Percentiles rank a stretch among this genome's conserved stretches.
Evolutionary conservation across 1,284 basidiomycete genomes (phyloP).

Genomic region (Boletus subluridellus): DNA sequence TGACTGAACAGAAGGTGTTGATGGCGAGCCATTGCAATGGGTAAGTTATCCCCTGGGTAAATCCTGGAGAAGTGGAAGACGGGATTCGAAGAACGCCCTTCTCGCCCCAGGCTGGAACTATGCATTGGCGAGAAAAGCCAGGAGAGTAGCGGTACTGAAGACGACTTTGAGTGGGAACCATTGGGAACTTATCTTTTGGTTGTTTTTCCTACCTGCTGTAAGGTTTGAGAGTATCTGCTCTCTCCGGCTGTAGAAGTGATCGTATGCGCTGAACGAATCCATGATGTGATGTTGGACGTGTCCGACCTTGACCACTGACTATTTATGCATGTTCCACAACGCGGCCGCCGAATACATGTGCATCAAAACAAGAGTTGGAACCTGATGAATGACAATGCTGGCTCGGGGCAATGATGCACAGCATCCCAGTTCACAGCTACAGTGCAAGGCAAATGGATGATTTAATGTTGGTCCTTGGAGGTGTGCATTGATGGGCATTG

Average conservation of each 20-base stretch:
- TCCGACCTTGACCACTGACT: not conserved
- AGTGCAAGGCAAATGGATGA: no score
- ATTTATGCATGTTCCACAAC: not conserved
- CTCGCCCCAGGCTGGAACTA: constrained; percentile 20
- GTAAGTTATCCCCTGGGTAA: constrained; percentile 7
- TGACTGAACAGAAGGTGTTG: constrained; percentile 14
- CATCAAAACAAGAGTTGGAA: not conserved
- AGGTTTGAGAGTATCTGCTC: not conserved
- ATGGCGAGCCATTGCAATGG: constrained; percentile 13
- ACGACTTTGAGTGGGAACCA: not conserved
- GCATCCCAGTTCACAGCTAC: not conserved
- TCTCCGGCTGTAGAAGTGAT: not conserved
- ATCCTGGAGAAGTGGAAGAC: constrained; percentile 16
- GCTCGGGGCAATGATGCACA: not conserved
- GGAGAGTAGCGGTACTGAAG: not conserved
- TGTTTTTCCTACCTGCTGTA: not conserved
- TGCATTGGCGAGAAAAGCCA: not conserved
- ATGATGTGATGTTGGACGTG: not conserved
- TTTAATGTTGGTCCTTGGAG: no score
- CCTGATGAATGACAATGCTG: no score
- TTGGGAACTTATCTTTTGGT: not conserved
- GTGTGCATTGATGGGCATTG: no score
- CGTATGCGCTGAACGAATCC: not conserved
- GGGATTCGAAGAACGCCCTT: constrained; percentile 21
- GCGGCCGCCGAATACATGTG: not conserved